These are phyloP conservation scores for Lasiodiplodia gonubiensis DNA, from an alignment of 2,329 filamentous ascomycete species.

Conservation along the genomic window DNA sequence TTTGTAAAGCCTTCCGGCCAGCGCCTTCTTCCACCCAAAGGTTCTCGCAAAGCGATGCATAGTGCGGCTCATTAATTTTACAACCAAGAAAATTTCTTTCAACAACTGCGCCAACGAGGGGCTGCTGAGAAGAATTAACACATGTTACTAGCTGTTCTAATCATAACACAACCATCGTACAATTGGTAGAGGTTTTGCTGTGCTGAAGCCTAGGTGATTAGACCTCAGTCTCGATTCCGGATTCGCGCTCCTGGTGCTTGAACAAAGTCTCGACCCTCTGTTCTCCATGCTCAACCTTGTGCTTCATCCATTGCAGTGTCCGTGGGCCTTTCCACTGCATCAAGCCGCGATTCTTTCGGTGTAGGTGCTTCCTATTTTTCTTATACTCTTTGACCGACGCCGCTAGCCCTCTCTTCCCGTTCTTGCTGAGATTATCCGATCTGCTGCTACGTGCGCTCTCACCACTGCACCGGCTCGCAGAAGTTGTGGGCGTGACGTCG, in stretches of 20 bases:
- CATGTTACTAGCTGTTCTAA: too few species aligned
- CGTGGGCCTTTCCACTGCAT: slow-evolving; percentile 74
- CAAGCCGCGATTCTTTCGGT: slow-evolving; percentile 69
- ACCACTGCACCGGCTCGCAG: slow-evolving; percentile 34
- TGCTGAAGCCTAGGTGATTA: slow-evolving; percentile 39
- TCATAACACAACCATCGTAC: too few species aligned
- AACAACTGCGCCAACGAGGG: too few species aligned
- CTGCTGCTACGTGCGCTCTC: slow-evolving; percentile 32
- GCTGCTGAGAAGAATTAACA: too few species aligned
- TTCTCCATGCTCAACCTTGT: slow-evolving; percentile 61
- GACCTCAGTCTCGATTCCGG: slow-evolving; percentile 72
- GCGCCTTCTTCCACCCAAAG: too few species aligned
- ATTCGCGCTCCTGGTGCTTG: slow-evolving; percentile 63
- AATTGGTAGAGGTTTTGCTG: too few species aligned
- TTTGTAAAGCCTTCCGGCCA: too few species aligned
- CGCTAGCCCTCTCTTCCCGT: slow-evolving; percentile 53
- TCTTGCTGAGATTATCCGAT: slow-evolving; percentile 31
- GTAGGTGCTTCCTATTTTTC: slow-evolving; percentile 63
- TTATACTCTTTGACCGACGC: slow-evolving; percentile 66
- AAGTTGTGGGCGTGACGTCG: slow-evolving; percentile 34
- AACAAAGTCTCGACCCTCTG: slow-evolving; percentile 55
- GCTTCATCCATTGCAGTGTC: slow-evolving; percentile 64
- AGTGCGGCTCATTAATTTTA: too few species aligned
- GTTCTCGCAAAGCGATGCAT: too few species aligned
- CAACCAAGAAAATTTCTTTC: too few species aligned